Conservation (phyloP, 371 early-diverging fungal species). For the Syncephalastrum monosporum region DNA sequence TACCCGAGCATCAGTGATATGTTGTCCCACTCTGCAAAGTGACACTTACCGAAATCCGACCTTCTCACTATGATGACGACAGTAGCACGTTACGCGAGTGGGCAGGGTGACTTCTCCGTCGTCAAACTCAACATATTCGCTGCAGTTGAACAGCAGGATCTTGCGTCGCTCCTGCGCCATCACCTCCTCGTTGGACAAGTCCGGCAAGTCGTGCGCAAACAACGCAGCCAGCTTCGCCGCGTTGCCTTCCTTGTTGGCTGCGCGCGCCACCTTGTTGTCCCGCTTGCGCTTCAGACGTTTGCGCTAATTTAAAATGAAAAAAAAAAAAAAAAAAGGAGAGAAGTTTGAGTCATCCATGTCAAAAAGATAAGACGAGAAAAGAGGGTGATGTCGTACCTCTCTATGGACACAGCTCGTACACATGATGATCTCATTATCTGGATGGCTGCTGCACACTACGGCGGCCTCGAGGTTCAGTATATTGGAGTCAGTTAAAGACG, state of each 20-base stretch:
- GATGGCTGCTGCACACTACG: conserved; percentile 76
- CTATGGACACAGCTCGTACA: conserved; percentile 77
- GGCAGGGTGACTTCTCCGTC: conserved; percentile 77
- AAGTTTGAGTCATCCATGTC: not conserved
- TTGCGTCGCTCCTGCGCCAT: conserved; percentile 54
- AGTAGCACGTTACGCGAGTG: conserved; percentile 81
- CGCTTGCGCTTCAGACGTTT: conserved; percentile 54
- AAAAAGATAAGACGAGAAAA: not conserved
- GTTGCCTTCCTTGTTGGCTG: conserved; percentile 49
- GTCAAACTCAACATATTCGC: conserved; percentile 69
- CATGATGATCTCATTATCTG: conserved; percentile 65
- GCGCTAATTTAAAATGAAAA: conserved; percentile 28
- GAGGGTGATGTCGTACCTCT: conserved; percentile 44
- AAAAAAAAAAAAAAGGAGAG: not conserved
- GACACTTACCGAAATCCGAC: conserved; percentile 70
- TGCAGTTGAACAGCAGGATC: conserved; percentile 70
- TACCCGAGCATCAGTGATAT: not conserved
- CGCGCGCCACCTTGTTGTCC: conserved; percentile 52
- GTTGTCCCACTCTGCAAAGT: not conserved
- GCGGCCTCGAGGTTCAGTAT: conserved; percentile 57
- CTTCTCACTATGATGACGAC: conserved; percentile 87
- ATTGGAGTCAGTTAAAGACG: conserved; percentile 32
- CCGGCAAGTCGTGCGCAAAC: conserved; percentile 42
- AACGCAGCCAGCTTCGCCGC: conserved; percentile 49
- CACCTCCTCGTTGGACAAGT: conserved; percentile 39